phyloP scores from a whole-genome alignment of 805 yeast genomes.

The Saccharomycopsis sp. region DNA sequence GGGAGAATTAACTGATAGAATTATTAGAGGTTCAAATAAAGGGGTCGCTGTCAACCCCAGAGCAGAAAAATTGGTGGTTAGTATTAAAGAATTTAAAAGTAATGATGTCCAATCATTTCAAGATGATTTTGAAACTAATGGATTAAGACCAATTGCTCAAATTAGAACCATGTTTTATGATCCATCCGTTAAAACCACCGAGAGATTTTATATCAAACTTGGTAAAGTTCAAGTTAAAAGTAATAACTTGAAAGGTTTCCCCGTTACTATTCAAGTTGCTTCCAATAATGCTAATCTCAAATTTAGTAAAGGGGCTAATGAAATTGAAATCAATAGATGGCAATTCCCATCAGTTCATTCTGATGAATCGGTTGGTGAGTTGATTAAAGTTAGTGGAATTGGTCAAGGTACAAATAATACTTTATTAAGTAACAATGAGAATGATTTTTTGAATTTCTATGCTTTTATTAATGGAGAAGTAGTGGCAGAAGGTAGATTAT shows the following conservation, averaged over 20 bases:
- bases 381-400: conserved; percentile 52
- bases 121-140: conserved; percentile 26
- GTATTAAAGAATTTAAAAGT: conserved; percentile 63
- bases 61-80: conserved; percentile 57
- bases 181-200: conserved; percentile 48
- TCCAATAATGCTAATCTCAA: conserved; percentile 40
- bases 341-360: conserved; percentile 63
- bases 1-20: conserved; percentile 79
- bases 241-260: conserved; percentile 22
- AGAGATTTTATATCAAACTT: conserved; percentile 47
- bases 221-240: conserved; percentile 34
- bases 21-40: conserved; percentile 59
- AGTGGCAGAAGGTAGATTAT: conserved; percentile 47
- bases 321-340: conserved; percentile 43
- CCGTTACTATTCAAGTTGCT: conserved; percentile 42
- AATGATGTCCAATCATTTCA: conserved; percentile 25
- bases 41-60: conserved; percentile 79
- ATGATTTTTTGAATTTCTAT: conserved; percentile 44
- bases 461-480: conserved; percentile 55
- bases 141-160: conserved; percentile 46
- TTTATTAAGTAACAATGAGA: conserved; percentile 27
- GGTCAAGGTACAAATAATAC: conserved; percentile 26
- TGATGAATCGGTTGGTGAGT: conserved; percentile 64
- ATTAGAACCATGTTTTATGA: conserved; percentile 57
- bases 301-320: conserved; percentile 64